phyloP scores from a whole-genome alignment of 2,329 filamentous ascomycete genomes.

The Cladophialophora bantiana region DNA sequence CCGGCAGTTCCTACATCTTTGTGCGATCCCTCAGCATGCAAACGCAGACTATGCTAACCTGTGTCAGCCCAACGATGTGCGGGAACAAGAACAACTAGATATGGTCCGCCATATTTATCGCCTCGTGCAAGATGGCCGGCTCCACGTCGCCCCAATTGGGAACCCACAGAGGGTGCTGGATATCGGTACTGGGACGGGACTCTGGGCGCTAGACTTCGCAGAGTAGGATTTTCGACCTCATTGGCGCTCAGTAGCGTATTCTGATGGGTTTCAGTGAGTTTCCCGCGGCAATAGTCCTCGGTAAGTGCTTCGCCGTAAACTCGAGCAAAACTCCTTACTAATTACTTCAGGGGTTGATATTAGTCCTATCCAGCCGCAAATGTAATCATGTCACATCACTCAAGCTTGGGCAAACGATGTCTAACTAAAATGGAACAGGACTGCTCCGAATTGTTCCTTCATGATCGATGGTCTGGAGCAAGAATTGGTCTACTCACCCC shows the following conservation, averaged over 20 bases:
- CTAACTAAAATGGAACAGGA: slow-evolving; percentile 9
- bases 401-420: neutral
- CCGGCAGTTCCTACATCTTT: slow-evolving; percentile 32
- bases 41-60: neutral
- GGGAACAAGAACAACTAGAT: slow-evolving; percentile 16
- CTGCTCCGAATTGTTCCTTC: slow-evolving; percentile 45
- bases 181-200: slow-evolving; percentile 36
- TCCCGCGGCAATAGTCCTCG: slow-evolving; percentile 3
- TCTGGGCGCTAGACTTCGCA: slow-evolving; percentile 38
- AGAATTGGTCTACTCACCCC: slow-evolving; percentile 45
- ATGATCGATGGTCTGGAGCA: slow-evolving; percentile 43
- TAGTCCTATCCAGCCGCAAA: slow-evolving; percentile 31
- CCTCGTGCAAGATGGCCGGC: slow-evolving; percentile 29
- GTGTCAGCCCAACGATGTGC: slow-evolving; percentile 33
- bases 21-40: neutral
- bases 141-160: slow-evolving; percentile 2
- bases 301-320: slow-evolving; percentile 1
- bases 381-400: neutral
- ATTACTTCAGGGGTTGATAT: slow-evolving; percentile 36
- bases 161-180: slow-evolving; percentile 28
- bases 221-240: slow-evolving; percentile 35
- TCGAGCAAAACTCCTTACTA: slow-evolving; percentile 14
- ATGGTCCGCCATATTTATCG: slow-evolving; percentile 36
- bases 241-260: neutral
- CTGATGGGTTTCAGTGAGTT: slow-evolving; percentile 6